phyloP scores from a whole-genome alignment of 768 basidiomycete genomes.

The Sistotremastrum suecicum region DNA sequence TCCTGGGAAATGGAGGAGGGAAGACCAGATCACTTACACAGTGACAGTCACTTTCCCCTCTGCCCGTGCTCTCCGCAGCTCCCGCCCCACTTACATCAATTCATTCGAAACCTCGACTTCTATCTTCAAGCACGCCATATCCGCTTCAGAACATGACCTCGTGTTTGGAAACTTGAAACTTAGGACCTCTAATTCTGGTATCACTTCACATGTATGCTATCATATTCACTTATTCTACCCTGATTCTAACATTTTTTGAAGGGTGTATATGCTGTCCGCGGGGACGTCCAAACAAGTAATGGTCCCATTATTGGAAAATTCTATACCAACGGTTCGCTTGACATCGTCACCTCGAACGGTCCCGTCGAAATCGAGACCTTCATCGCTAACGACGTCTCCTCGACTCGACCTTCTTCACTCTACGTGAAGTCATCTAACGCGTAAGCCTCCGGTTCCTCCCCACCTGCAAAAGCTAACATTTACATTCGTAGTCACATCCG shows the following conservation, averaged over 20 bases:
- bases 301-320: slow-evolving; percentile 31
- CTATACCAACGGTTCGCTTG: slow-evolving; percentile 21
- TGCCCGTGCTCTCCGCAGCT: slow-evolving; percentile 4
- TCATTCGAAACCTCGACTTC: slow-evolving; percentile 28
- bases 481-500: slow-evolving; percentile 17
- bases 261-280: slow-evolving; percentile 19
- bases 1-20: slow-evolving; percentile 2
- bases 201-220: not conserved
- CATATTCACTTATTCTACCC: not conserved
- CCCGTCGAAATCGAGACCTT: slow-evolving; percentile 23
- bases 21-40: slow-evolving; percentile 18
- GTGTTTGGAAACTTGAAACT: slow-evolving; percentile 9
- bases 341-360: slow-evolving; percentile 24
- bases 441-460: slow-evolving; percentile 15
- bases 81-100: slow-evolving; percentile 20
- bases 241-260: slow-evolving; percentile 6
- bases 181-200: slow-evolving; percentile 13
- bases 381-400: slow-evolving; percentile 18
- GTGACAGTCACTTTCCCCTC: slow-evolving; percentile 25
- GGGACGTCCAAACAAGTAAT: slow-evolving; percentile 25
- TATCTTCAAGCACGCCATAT: slow-evolving; percentile 22
- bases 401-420: slow-evolving; percentile 16
- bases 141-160: slow-evolving; percentile 16
- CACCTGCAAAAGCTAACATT: not conserved
- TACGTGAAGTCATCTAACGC: slow-evolving; percentile 26